Evolutionary conservation across 129 eudicot species (phyloP).

Genomic region (Cynara cardunculus): DNA sequence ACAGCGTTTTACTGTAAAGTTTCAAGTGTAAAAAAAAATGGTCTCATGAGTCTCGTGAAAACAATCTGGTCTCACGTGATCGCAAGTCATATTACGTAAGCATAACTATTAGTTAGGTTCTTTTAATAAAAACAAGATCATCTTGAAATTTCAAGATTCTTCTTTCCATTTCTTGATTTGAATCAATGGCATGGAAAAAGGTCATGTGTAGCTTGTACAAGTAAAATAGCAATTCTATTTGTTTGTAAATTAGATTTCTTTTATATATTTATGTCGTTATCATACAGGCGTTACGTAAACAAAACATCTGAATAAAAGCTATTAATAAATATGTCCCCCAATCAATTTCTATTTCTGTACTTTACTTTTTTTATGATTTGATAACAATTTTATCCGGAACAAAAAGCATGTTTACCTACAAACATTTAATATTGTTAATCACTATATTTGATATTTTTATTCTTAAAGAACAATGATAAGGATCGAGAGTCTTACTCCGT

Average conservation of each 20-base stretch:
- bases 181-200: background rate
- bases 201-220: constrained; percentile 14
- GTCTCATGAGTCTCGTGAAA: no score
- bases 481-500: no score
- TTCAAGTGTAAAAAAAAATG: no score
- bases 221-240: background rate
- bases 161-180: background rate
- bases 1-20: no score
- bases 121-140: background rate
- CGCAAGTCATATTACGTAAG: no score
- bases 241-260: background rate
- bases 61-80: no score
- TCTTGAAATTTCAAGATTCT: background rate
- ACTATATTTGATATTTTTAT: no score
- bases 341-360: background rate
- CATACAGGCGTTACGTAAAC: constrained; percentile 8
- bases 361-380: background rate
- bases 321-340: background rate
- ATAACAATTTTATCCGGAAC: background rate
- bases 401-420: background rate
- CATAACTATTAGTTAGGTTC: background rate
- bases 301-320: background rate
- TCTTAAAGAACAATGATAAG: no score
- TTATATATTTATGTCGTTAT: constrained; percentile 1
- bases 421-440: no score